Conservation (phyloP, 495 filamentous ascomycete genomes). For the Pseudevernia furfuracea region DNA sequence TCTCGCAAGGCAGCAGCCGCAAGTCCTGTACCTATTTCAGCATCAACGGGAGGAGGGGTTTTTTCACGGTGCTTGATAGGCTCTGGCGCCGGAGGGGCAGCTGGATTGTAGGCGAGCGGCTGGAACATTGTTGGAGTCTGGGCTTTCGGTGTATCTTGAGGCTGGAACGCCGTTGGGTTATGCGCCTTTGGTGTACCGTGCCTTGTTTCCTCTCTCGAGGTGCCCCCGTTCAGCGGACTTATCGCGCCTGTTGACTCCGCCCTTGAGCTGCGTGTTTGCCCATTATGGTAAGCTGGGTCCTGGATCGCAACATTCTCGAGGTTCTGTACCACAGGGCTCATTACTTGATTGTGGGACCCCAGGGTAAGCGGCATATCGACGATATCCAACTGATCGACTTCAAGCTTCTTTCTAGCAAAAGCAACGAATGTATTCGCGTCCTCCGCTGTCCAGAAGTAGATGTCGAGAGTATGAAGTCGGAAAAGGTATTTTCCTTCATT, state of each 20-base stretch:
- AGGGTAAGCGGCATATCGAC: conserved; percentile 43
- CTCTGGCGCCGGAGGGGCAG: conserved; percentile 78
- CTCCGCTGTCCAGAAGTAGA: conserved; percentile 80
- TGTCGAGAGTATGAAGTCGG: conserved; percentile 72
- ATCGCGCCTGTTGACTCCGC: conserved; percentile 26
- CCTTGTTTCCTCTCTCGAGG: conserved; percentile 24
- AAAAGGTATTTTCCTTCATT: conserved; percentile 65
- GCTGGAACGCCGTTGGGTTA: conserved; percentile 46
- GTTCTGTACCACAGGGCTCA: conserved; percentile 76
- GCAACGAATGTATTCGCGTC: conserved; percentile 71
- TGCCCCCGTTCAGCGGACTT: conserved; percentile 19
- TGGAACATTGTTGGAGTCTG: conserved; percentile 42
- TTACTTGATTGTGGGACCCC: conserved; percentile 42
- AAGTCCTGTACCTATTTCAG: conserved; percentile 61
- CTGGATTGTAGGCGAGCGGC: conserved; percentile 85
- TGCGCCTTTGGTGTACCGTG: conserved; percentile 28
- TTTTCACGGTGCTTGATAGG: conserved; percentile 78
- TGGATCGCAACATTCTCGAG: conserved; percentile 74
- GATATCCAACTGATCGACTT: conserved; percentile 52
- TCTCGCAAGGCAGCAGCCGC: conserved; percentile 61
- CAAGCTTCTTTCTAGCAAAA: conserved; percentile 51
- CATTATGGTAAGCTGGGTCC: conserved; percentile 51
- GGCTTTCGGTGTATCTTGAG: conserved; percentile 34
- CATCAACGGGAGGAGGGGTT: conserved; percentile 75
- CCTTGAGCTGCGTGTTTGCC: conserved; percentile 43